phyloP scores from a whole-genome alignment of 2,329 filamentous ascomycete species.

The Microcyclosporella mali region DNA sequence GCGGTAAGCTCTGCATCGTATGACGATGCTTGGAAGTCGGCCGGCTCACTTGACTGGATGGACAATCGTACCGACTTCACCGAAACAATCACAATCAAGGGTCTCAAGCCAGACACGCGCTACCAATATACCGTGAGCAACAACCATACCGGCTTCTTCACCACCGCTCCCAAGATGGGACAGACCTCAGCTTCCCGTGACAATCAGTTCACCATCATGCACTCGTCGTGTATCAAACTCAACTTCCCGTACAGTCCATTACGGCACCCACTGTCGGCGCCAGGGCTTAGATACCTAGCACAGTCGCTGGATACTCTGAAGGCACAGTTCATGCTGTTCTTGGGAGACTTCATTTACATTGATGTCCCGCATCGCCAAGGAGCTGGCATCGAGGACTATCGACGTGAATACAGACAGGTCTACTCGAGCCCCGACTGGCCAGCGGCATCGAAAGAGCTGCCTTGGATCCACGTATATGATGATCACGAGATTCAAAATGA shows the following conservation, averaged over 20 bases:
- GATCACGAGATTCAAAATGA: slow-evolving; percentile 97
- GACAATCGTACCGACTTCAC: slow-evolving; percentile 80
- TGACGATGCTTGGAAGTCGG: slow-evolving; percentile 61
- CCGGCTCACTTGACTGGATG: slow-evolving; percentile 59
- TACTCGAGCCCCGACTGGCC: slow-evolving; percentile 93
- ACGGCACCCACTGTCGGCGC: slow-evolving; percentile 75
- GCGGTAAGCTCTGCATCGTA: slow-evolving; percentile 14
- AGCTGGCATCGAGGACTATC: slow-evolving; percentile 65
- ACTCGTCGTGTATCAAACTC: slow-evolving; percentile 86
- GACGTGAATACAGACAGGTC: slow-evolving; percentile 88
- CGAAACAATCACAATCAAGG: slow-evolving; percentile 58
- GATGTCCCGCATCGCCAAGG: slow-evolving; percentile 82
- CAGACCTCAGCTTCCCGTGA: slow-evolving; percentile 52
- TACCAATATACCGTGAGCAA: slow-evolving; percentile 87
- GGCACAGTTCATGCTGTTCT: slow-evolving; percentile 65
- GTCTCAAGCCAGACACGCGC: slow-evolving; percentile 62
- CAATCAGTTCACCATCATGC: slow-evolving; percentile 79
- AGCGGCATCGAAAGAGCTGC: slow-evolving; percentile 67
- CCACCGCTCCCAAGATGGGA: slow-evolving; percentile 66
- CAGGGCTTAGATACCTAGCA: slow-evolving; percentile 71
- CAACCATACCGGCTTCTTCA: slow-evolving; percentile 77
- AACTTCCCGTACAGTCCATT: slow-evolving; percentile 82
- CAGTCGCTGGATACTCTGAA: slow-evolving; percentile 64
- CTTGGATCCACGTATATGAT: slow-evolving; percentile 95
- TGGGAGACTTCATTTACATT: slow-evolving; percentile 84